Evolutionary conservation across 495 filamentous ascomycete genomes (phyloP), one percentile per base, ranked within the genome.

Genomic region (Penicillium pulvis): DNA sequence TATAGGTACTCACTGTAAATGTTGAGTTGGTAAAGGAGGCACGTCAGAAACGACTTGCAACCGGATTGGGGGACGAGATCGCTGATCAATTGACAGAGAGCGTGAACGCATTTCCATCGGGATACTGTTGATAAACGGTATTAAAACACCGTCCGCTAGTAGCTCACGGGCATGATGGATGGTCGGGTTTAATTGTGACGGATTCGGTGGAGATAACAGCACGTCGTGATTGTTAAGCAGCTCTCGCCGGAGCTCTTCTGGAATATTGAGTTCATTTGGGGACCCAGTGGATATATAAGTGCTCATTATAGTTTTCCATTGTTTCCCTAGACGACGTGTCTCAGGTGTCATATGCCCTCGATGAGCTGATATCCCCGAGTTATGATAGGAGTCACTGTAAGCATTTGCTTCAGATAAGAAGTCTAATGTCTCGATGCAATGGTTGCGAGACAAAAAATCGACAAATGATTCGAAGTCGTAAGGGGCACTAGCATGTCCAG

Each of bases 391-490:
- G 39, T 41, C 39, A n/a, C 39, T 41, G 39, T 41, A 41, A 12
- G 39, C 39, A 41, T 41, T 41, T 41, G 39, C 39, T 41, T 41
- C 39, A 17, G 39, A 41, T 41, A 41, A 41, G 14, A 41, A 41
- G 39, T 41, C 39, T 12, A 41, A 41, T 41, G 16, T 41, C 7
- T 41, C 39, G 7, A 41, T 41, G 39, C 39, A 41, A 41, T 41
- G 39, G 39, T 41, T 41, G 5, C 39, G 39, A 41, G 39, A 41
- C 5, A 41, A 16, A 14, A 41, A 41, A 14, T 41, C 39, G 14
- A 41, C 39, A 41, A 41, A 41, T 41, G 39, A 41, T 41, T 41
- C 39, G 16, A 41, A 41, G 39, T 41, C 39, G 16, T 41, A 41
- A 2, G 39, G 39, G 4, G 39, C 39, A 12, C 39, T 4, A 2